These are phyloP conservation scores for Deakozyma indianensis DNA, from an alignment of 805 yeast species.

Conservation along the genomic window DNA sequence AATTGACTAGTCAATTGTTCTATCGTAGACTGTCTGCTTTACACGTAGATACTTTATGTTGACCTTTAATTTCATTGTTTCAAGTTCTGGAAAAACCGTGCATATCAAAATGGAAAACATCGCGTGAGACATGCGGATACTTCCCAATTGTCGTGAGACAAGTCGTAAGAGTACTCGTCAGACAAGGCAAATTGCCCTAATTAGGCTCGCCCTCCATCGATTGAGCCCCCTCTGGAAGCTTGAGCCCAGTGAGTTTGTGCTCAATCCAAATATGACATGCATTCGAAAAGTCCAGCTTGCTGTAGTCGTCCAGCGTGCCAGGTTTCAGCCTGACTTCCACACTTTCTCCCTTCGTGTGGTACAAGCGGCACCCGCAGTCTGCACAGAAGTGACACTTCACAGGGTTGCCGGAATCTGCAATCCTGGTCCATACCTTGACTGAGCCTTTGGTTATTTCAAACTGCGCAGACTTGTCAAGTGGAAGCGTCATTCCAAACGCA, in stretches of 20 bases:
- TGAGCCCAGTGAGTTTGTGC: background rate
- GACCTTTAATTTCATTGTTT: too few relatives aligned
- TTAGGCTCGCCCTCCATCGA: background rate
- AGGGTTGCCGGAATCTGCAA: background rate
- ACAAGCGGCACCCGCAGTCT: background rate
- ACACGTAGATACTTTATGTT: too few relatives aligned
- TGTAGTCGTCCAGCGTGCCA: background rate
- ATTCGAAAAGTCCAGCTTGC: background rate
- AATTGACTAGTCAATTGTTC: too few relatives aligned
- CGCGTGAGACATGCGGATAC: too few relatives aligned
- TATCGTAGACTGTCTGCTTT: too few relatives aligned
- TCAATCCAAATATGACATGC: background rate
- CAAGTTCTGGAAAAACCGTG: too few relatives aligned
- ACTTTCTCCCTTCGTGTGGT: background rate
- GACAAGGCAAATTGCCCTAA: too few relatives aligned
- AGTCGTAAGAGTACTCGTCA: too few relatives aligned
- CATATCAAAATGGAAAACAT: too few relatives aligned
- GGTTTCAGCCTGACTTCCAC: background rate
- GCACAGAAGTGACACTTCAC: background rate
- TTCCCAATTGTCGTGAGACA: too few relatives aligned
- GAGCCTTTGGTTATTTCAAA: background rate
- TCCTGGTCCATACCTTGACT: background rate
- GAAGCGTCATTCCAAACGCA: background rate
- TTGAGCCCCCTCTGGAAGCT: background rate
- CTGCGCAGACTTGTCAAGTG: background rate